Evolutionary conservation across 768 basidiomycete species (phyloP), one percentile per base, ranked within the genome.

Genomic region (Symmetrospora coprosmae): DNA sequence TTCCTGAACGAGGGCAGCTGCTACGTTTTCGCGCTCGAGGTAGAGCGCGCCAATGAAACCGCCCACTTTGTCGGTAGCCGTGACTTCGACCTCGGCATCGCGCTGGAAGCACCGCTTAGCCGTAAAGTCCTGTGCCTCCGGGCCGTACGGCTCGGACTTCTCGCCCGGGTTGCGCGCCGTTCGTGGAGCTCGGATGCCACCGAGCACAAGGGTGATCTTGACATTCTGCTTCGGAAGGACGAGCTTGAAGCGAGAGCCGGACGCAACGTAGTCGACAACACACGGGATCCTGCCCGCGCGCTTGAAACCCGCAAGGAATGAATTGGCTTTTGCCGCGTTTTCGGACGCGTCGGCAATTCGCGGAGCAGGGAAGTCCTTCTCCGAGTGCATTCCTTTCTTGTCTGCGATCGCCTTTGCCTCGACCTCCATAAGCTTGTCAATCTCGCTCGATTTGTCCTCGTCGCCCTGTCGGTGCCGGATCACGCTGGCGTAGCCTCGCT

Each of bases 201-300:
- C 82, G 25, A 97, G 81, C 1, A 97, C 94, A 51, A 99, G 76
- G 0, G 94, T 99, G 60, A 96, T 73, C 38, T 84, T 86, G 71
- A 90, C 87, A 72, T 92, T 92, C 50, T 69, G 68, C 58, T 69
- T 70, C 13, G 69, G 69, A 25, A 67, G 31, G 62, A 61, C 61
- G 23, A 99, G 78, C 88, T 90, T 99, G 82, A 91, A 97, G 52
- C 92, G 81, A 11, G 91, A 94, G 27, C 91, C 92, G 34, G 88
- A 81, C 39, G 90, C 82, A 52, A 96, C 89, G 70, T 87, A 94
- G 38, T 97, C 91, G 17, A 97, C 87, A 9, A 92, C 75, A 8
- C 85, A 94, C 1, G 83, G 77, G 55, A 91, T 81, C 64, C 79
- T 80, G 5, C 91, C 90, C 50, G 82, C 75, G 28, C 92, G 83